phyloP scores from a whole-genome alignment of 371 early-diverging fungal genomes.

The Mucor plumbeus region DNA sequence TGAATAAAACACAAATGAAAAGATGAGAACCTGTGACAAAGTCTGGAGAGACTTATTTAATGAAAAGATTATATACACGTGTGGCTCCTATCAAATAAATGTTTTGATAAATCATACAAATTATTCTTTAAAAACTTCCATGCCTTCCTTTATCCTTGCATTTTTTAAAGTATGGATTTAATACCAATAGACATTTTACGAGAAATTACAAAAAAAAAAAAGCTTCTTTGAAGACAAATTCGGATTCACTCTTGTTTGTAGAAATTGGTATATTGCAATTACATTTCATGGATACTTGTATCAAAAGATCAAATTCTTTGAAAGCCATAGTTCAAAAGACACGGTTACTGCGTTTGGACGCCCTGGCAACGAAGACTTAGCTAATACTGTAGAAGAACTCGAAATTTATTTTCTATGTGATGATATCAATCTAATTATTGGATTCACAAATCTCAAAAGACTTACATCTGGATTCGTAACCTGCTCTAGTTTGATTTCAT shows the following conservation, averaged over 20 bases:
- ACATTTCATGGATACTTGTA: neutral
- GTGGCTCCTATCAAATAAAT: no score
- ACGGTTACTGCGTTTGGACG: neutral
- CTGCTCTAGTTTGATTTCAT: neutral
- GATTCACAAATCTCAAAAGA: neutral
- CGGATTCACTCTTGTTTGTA: neutral
- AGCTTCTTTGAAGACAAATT: neutral
- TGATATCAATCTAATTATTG: neutral
- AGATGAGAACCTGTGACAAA: no score
- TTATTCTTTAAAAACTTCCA: no score
- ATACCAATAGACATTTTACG: neutral
- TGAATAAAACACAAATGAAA: no score
- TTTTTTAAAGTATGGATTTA: neutral
- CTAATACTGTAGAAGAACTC: neutral
- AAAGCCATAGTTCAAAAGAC: neutral
- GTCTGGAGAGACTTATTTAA: no score
- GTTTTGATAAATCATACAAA: no score
- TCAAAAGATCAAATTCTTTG: neutral
- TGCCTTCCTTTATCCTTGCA: no score
- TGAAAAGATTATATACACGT: no score
- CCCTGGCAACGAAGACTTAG: neutral
- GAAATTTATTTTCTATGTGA: neutral
- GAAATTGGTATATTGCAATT: neutral
- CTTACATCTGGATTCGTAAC: neutral
- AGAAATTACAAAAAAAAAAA: constrained; percentile 1